Base-by-base conservation (phyloP, 257 asterid species). In the Solanum ahanhuiri region DNA sequence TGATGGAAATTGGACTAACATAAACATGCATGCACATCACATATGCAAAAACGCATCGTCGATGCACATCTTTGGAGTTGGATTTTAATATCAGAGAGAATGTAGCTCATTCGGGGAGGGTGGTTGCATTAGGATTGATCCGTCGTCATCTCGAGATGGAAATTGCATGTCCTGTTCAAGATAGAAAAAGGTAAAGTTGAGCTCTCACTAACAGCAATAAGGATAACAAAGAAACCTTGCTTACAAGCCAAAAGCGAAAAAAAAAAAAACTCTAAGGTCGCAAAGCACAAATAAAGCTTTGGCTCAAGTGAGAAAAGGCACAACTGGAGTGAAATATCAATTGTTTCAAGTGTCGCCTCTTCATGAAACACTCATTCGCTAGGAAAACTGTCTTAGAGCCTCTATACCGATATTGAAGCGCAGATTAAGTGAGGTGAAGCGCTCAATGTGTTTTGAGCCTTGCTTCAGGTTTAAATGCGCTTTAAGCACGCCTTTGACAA, bases 91-190 rank as follows among this genome's bases (percentile, higher is more conserved):
- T 85, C 51, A 85, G 18, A 85, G 83, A 5, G 87, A 45, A 69
- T 70, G 83, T 11, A 85, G 83, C 22, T 70, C 87, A 69, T 11
- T 85, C 1, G 87, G 71, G 22, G 87, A 85, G 33, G 66, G 71
- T 31, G 33, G 87, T 85, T 70, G 57, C 87, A 85, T 85, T 48
- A 48, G 45, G 45, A 85, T 70, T 35, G 87, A 67, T 31, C 81
- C 87, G 1, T 85, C 83, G 17, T 85, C 83, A 30, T 85, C 87
- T n/a, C 71, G 83, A 18, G 48, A 31, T 85, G 79, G 87, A 17
- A 85, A 30, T 85, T 43, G 67, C 51, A n/a, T 34, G 63, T 85
- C 87, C 87, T 85, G 87, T 28, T 79, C 39, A 79, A 25, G 66
- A 45, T 79, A 79, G 39, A 43, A 15, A 71, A 45, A 25, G 39